phyloP scores from a whole-genome alignment of 1,139 yeast genomes.

The Pichia kudriavzevii region DNA sequence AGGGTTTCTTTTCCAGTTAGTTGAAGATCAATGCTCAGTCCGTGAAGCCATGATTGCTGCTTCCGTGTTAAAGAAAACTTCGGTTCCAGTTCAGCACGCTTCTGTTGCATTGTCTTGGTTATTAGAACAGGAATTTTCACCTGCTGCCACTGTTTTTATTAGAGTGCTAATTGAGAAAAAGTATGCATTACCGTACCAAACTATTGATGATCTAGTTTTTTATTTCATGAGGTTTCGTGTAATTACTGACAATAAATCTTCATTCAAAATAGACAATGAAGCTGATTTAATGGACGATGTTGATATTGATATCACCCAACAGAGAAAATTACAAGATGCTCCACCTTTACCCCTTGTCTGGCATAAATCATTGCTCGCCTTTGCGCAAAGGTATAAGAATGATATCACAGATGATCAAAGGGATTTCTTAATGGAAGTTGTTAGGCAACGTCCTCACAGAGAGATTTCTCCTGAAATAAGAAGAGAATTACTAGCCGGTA shows the following conservation, averaged over 20 bases:
- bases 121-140: conserved; percentile 75
- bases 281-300: conserved; percentile 29
- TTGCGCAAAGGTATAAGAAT: conserved; percentile 92
- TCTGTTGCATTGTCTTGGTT: conserved; percentile 89
- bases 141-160: conserved; percentile 86
- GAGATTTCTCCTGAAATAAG: conserved; percentile 91
- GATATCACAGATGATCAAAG: conserved; percentile 97
- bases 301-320: conserved; percentile 28
- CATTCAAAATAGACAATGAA: conserved; percentile 17
- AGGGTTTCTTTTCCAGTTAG: conserved; percentile 87
- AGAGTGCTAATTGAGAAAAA: conserved; percentile 86
- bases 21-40: conserved; percentile 75
- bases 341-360: conserved; percentile 88
- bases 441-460: conserved; percentile 82
- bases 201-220: conserved; percentile 90
- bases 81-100: conserved; percentile 91
- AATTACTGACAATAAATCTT: conserved; percentile 31
- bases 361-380: conserved; percentile 92
- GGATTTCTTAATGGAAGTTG: conserved; percentile 84
- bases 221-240: conserved; percentile 85
- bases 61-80: conserved; percentile 79
- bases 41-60: conserved; percentile 96
- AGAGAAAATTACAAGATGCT: conserved; percentile 30
- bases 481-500: conserved; percentile 84
- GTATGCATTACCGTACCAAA: conserved; percentile 94